Evolutionary conservation across 2,329 filamentous ascomycete species (phyloP).

Genomic region (Alternaria solani): DNA sequence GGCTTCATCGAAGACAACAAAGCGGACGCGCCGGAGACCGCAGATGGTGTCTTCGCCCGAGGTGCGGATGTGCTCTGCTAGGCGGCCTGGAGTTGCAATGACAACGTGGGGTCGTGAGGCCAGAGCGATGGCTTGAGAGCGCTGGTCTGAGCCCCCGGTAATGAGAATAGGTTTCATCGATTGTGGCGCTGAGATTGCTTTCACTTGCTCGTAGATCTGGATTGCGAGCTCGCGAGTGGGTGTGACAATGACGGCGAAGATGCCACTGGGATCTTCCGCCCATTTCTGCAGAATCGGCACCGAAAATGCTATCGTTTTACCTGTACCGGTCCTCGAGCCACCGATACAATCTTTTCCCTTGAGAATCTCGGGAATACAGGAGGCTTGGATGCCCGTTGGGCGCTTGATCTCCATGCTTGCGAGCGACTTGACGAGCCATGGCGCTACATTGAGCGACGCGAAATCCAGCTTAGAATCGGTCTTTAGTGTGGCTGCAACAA

Average conservation of each 20-base stretch:
- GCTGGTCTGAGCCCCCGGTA: conserved; percentile 93
- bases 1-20: conserved; percentile 94
- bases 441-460: conserved; percentile 73
- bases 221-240: conserved; percentile 80
- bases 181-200: conserved; percentile 87
- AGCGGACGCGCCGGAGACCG: conserved; percentile 78
- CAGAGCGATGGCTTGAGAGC: conserved; percentile 84
- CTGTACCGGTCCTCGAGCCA: conserved; percentile 91
- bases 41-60: conserved; percentile 91
- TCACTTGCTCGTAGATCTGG: conserved; percentile 96
- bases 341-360: conserved; percentile 91
- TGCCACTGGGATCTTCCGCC: conserved; percentile 89
- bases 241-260: conserved; percentile 89
- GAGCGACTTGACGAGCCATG: conserved; percentile 89
- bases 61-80: conserved; percentile 91
- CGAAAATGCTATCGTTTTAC: conserved; percentile 96
- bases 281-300: conserved; percentile 93
- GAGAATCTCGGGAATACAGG: conserved; percentile 91
- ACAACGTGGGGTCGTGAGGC: conserved; percentile 86
- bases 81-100: conserved; percentile 86
- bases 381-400: conserved; percentile 91
- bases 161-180: conserved; percentile 88
- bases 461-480: conserved; percentile 57
- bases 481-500: not conserved
- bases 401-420: conserved; percentile 79